Percentiles rank a stretch among this genome's conserved stretches.
phyloP scores from a whole-genome alignment of 169 alveolate species.

The Plasmodium reichenowi region DNA sequence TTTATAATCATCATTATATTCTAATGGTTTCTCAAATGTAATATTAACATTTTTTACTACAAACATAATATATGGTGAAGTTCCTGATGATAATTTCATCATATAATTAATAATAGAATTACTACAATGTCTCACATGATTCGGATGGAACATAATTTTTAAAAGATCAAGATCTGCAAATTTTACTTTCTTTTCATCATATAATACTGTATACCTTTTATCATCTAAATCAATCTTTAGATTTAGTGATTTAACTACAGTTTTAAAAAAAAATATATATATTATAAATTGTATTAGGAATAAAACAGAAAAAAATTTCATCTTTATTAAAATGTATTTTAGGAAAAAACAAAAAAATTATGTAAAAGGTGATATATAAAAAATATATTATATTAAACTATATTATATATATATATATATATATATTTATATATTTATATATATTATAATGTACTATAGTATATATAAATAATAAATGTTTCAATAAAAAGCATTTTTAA shows the following conservation, averaged over 20 bases:
- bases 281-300: not conserved
- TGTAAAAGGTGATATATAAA: no score
- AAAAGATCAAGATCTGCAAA: slow-evolving; percentile 33
- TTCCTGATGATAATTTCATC: slow-evolving; percentile 4
- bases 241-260: slow-evolving; percentile 22
- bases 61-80: not conserved
- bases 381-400: no score
- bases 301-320: slow-evolving; percentile 12
- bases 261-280: slow-evolving; percentile 1
- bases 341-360: no score
- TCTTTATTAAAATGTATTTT: not conserved
- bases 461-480: no score
- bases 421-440: no score
- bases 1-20: slow-evolving; percentile 24
- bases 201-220: slow-evolving; percentile 13
- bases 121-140: slow-evolving; percentile 44
- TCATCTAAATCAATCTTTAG: slow-evolving; percentile 23
- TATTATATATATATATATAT: no score
- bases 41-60: slow-evolving; percentile 22
- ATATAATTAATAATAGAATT: slow-evolving; percentile 14
- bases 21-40: slow-evolving; percentile 17
- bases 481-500: no score
- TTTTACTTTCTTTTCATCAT: slow-evolving; percentile 22
- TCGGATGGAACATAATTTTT: slow-evolving; percentile 38
- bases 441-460: no score